Evolutionary conservation across 306 rosid genomes (phyloP).

Genomic region (Senna siamea): DNA sequence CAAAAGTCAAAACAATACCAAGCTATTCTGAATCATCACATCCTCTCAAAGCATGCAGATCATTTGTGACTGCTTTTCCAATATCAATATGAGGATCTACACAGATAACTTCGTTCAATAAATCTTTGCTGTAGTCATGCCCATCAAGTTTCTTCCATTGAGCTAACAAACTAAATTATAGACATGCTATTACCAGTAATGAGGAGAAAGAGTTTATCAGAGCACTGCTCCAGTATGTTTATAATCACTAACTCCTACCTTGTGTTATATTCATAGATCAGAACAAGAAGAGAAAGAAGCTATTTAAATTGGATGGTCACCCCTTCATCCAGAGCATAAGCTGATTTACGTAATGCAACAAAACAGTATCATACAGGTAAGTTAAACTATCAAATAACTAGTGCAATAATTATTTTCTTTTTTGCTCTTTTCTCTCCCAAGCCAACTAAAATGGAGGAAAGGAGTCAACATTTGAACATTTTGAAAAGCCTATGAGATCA

Average conservation of each 20-base stretch:
- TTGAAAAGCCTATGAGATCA: neutral
- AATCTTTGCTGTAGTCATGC: neutral
- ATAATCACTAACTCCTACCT: slow-evolving; percentile 21
- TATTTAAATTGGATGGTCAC: slow-evolving; percentile 10
- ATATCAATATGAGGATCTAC: neutral
- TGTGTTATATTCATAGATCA: neutral
- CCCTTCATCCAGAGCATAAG: slow-evolving; percentile 16
- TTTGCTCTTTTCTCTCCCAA: slow-evolving; percentile 5
- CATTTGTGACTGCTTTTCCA: neutral
- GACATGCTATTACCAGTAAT: slow-evolving; percentile 3
- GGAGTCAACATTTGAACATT: neutral
- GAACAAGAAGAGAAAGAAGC: slow-evolving; percentile 7
- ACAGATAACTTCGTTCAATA: neutral
- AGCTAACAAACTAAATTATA: slow-evolving; percentile 16
- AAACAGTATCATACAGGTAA: slow-evolving; percentile 21
- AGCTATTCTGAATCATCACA: slow-evolving; percentile 15
- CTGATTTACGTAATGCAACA: slow-evolving; percentile 3
- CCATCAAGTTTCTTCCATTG: slow-evolving; percentile 18
- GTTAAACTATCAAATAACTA: slow-evolving; percentile 1
- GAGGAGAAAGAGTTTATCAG: slow-evolving; percentile 7
- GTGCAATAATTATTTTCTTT: neutral
- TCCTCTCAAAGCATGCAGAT: slow-evolving; percentile 16
- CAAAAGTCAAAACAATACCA: neutral
- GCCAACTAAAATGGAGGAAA: neutral
- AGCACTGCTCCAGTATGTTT: slow-evolving; percentile 22